These are phyloP conservation scores for Collybia mongolica DNA, from an alignment of 768 basidiomycete genomes.

Conservation along the genomic window DNA sequence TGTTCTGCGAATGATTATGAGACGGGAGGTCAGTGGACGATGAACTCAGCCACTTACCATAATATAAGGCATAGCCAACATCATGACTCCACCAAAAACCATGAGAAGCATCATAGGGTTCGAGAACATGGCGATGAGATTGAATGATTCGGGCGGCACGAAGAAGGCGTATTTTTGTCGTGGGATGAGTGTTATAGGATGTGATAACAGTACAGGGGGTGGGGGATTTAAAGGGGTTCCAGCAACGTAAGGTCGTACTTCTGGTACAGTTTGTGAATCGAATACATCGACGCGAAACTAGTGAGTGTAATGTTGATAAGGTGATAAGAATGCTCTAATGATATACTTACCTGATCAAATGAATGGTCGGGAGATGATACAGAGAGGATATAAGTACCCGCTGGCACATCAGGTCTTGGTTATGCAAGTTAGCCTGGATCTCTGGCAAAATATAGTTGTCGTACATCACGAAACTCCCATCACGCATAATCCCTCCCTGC, in stretches of 20 bases:
- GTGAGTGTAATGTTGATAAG: constrained; percentile 5
- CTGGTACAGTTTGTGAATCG: constrained; percentile 32
- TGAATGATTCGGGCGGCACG: constrained; percentile 69
- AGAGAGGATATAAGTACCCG: constrained; percentile 69
- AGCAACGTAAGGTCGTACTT: constrained; percentile 61
- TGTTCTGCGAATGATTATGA: constrained; percentile 49
- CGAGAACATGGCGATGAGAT: constrained; percentile 70
- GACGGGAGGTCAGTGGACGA: constrained; percentile 5
- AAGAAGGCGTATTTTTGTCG: constrained; percentile 64
- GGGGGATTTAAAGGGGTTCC: constrained; percentile 70
- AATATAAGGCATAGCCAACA: constrained; percentile 73
- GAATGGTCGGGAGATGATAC: constrained; percentile 62
- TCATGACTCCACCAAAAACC: constrained; percentile 62
- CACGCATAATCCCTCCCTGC: constrained; percentile 48
- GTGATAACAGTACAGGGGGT: constrained; percentile 50
- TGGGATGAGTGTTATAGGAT: constrained; percentile 59
- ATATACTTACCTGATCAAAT: constrained; percentile 63
- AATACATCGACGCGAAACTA: constrained; percentile 72
- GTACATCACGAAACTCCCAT: constrained; percentile 71
- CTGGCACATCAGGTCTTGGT: constrained; percentile 63
- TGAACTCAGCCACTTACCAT: constrained; percentile 47
- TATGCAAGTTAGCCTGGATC: background rate
- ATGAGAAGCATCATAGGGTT: constrained; percentile 87
- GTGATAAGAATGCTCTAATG: background rate
- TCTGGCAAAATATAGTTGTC: constrained; percentile 14